Percentiles rank a stretch among this genome's conserved stretches.
Conservation (phyloP, 805 yeast species). For the Candida incommunis region DNA sequence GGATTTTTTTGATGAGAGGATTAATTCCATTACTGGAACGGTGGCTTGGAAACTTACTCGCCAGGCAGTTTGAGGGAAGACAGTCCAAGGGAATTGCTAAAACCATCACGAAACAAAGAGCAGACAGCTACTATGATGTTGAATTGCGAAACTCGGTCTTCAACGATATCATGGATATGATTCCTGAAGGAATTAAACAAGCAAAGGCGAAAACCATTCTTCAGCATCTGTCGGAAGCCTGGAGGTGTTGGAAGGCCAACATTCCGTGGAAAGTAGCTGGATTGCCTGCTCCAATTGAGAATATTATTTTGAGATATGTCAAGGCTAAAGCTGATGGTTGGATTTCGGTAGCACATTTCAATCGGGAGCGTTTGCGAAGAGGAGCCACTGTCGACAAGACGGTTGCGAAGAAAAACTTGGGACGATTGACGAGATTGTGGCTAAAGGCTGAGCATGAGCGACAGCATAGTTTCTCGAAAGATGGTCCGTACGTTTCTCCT, state of each 20-base stretch:
- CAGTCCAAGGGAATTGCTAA: slow-evolving; percentile 83
- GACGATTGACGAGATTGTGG: slow-evolving; percentile 86
- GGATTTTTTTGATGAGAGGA: slow-evolving; percentile 89
- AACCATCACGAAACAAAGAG: slow-evolving; percentile 88
- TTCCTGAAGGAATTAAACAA: slow-evolving; percentile 86
- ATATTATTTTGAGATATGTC: slow-evolving; percentile 75
- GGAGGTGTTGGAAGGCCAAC: slow-evolving; percentile 99
- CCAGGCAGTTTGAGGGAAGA: slow-evolving; percentile 94
- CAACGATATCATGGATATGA: slow-evolving; percentile 94
- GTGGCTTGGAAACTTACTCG: slow-evolving; percentile 84
- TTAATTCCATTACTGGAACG: slow-evolving; percentile 81
- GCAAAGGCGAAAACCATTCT: slow-evolving; percentile 74
- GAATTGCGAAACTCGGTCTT: slow-evolving; percentile 88
- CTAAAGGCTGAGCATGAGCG: slow-evolving; percentile 82
- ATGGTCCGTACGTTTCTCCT: slow-evolving; percentile 78
- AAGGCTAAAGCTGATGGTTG: slow-evolving; percentile 96
- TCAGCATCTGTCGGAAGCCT: slow-evolving; percentile 93
- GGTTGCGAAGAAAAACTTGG: slow-evolving; percentile 83
- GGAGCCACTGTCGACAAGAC: slow-evolving; percentile 95
- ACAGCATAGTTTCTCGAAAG: slow-evolving; percentile 61
- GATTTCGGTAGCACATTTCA: slow-evolving; percentile 85
- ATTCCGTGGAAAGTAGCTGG: slow-evolving; percentile 98
- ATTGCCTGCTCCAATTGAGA: slow-evolving; percentile 77
- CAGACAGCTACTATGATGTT: slow-evolving; percentile 87
- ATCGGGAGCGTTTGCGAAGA: slow-evolving; percentile 71